Base-by-base conservation (phyloP, 2,329 filamentous ascomycete species). In the Aspergillus ochraceoroseus region DNA sequence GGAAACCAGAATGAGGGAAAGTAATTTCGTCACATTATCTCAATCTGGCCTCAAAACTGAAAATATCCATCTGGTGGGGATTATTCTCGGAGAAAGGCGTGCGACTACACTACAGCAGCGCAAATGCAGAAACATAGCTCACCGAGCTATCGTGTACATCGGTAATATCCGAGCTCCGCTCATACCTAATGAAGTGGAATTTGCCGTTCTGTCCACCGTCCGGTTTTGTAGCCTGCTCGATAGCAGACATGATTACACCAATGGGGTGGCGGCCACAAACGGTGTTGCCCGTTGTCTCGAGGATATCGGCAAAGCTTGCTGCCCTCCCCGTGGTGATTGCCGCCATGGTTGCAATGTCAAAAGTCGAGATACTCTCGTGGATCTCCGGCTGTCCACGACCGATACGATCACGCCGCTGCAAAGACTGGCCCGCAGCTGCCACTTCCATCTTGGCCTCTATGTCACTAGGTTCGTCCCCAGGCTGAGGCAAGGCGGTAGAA, bases 241-340 rank as follows among this genome's bases (percentile, higher is more conserved):
- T 65, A 0, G 84, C 88, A 0, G 89, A 87, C 87, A 98, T 88
- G 25, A 85, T 77, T 3, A 96, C 83, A 0, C 92, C 89, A 54
- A 98, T 96, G 0, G 92, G 92, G 68, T 98, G 92, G 33, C 90
- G 75, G 3, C 92, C 92, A 58, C 92, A 98, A 0, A 98, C 87
- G 0, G 92, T 95, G 55, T 98, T 98, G 9, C 79, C 78, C 0
- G 90, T 96, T 23, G 77, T 67, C 37, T 72, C 66, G 13, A 98
- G 64, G 27, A 79, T 82, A 2, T 77, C 70, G 11, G 86, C 70
- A 62, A 95, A 96, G 0, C 64, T 68, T 14, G 76, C 69, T 55
- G 94, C 84, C 5, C 67, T 73, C 1, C 90, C 89, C 2, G 79
- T 80, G 59, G 89, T 80, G 27, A 96, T 85, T 0, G 87, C 87